Percentiles rank a stretch among this genome's conserved stretches.
phyloP scores from a whole-genome alignment of 106 monocot species.

The Dioscorea dumetorum region DNA sequence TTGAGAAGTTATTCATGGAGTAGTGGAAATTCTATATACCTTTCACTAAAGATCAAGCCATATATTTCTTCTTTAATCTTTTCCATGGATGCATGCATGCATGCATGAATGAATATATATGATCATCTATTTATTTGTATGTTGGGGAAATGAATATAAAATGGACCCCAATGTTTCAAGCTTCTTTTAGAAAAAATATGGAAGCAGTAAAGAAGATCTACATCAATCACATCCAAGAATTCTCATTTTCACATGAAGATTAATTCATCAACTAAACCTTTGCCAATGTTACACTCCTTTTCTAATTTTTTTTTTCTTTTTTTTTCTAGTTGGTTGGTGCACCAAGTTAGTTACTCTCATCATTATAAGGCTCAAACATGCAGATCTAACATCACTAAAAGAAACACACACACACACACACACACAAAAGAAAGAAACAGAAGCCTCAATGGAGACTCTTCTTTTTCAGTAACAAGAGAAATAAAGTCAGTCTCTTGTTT shows the following conservation, averaged over 20 bases:
- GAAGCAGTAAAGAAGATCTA: no score
- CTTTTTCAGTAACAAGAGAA: conserved; percentile 3
- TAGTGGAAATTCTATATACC: no score
- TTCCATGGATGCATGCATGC: background rate
- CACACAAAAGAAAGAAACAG: background rate
- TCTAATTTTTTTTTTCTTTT: conserved; percentile 5
- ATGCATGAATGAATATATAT: no score
- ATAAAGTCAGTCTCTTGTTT: background rate
- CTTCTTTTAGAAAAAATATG: no score
- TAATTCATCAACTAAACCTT: background rate
- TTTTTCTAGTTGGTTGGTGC: conserved; percentile 13
- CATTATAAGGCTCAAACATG: conserved; percentile 16
- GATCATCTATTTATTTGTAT: no score
- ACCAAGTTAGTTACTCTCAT: conserved; percentile 26
- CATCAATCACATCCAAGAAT: no score
- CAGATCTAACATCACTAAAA: background rate
- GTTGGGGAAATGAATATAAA: no score
- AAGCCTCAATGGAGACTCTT: conserved; percentile 12
- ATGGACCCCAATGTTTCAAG: no score
- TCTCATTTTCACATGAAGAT: background rate
- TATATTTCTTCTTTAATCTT: background rate
- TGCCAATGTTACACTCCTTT: background rate
- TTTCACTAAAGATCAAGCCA: no score
- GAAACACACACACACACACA: background rate
- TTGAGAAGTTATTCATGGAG: no score